Evolutionary conservation across 495 filamentous ascomycete genomes (phyloP), one percentile per base, ranked within the genome.

Genomic region (Penicillium dipodomyicola): DNA sequence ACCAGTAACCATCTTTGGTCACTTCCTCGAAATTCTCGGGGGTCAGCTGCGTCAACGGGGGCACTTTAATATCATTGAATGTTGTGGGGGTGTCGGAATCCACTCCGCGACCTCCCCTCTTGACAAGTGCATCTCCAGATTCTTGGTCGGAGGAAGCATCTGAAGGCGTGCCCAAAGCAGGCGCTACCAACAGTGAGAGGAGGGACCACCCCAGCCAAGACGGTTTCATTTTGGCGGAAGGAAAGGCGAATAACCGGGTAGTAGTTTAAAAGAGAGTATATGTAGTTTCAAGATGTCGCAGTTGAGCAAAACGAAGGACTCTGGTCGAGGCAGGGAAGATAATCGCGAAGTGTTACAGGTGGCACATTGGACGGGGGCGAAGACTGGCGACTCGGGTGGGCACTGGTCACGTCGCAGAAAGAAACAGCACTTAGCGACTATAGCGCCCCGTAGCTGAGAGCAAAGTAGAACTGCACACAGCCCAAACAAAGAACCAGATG

Each of bases 11-110:
- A 56, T 87, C 75, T 56, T 82, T 82, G 22, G 82, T 80, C 5
- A 77, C 71, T 52, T 82, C 74, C 15, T 84, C 77, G 41, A 89
- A 80, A 40, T 69, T 78, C 3, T 78, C 77, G 6, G 78, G 78
- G 0, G 73, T 79, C 44, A 91, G 66, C 67, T 88, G 83, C 60
- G 80, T 80, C 67, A 92, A 72, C 25, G 87, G 86, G 22, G 92
- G 91, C 12, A 96, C 90, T 57, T 81, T 78, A 37, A 90, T 76
- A 47, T 82, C 87, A 75, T 97, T 94, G 78, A 96, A 96, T 22
- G 80, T 79, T 17, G 90, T 92, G 42, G 67, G 58, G 15, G 54
- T 50, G 3, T 64, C 63, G 2, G 61, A 44, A 20, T 70, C 64
- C 23, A 65, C 41, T 49, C 59, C 56, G 32, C 62, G 39, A 46